phyloP scores from a whole-genome alignment of 108 stramenopile species.

The Poteriospumella lacustris region DNA sequence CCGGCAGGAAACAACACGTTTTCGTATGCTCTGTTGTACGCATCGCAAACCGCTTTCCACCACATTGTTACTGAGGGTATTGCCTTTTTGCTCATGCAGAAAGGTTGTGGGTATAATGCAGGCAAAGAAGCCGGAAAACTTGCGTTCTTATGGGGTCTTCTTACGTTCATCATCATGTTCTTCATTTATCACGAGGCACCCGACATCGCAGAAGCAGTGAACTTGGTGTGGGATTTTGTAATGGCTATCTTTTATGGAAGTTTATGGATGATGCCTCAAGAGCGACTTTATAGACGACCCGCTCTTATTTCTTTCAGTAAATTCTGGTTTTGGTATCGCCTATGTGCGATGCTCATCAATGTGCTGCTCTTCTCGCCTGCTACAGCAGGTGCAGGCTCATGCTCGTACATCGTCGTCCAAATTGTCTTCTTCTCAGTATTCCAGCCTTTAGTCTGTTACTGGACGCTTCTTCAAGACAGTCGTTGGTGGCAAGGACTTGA shows the following conservation, averaged over 20 bases:
- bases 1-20: not conserved
- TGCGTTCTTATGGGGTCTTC: not conserved
- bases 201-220: not conserved
- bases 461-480: constrained; percentile 20
- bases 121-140: not conserved
- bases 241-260: not conserved
- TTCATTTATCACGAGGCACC: not conserved
- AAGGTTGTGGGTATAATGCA: constrained; percentile 22
- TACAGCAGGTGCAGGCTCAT: not conserved
- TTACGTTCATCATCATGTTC: not conserved
- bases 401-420: not conserved
- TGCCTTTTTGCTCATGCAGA: constrained; percentile 24
- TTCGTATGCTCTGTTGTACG: not conserved
- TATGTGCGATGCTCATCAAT: not conserved
- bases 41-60: not conserved
- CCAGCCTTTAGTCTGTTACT: not conserved
- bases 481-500: constrained; percentile 31
- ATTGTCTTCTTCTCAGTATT: not conserved
- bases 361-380: not conserved
- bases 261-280: constrained; percentile 10
- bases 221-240: constrained; percentile 1
- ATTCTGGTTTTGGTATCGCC: not conserved
- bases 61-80: constrained; percentile 10
- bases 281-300: not conserved
- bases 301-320: constrained; percentile 3